phyloP scores from a whole-genome alignment of 306 rosid species.

The Cucurbita ficifolia region DNA sequence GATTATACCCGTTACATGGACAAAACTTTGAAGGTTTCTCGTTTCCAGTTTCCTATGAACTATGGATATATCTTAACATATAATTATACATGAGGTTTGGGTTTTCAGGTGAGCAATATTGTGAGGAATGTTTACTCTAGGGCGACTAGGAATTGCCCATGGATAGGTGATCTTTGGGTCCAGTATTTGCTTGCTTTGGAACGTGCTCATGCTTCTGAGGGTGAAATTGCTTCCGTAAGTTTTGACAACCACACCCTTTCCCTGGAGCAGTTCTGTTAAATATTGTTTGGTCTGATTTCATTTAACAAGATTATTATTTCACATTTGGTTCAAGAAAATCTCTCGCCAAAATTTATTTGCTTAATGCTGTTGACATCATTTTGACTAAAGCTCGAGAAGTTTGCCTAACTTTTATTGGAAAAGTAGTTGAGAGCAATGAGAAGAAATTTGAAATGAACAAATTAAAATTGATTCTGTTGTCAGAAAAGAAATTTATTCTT shows the following conservation, averaged over 20 bases:
- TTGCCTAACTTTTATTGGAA: not conserved
- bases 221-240: constrained; percentile 64
- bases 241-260: constrained; percentile 1
- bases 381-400: not conserved
- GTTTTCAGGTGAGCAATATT: constrained; percentile 50
- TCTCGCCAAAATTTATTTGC: not conserved
- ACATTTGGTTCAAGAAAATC: not conserved
- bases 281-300: constrained; percentile 9
- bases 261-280: constrained; percentile 5
- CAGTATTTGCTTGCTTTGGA: constrained; percentile 66
- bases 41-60: not conserved
- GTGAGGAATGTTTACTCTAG: constrained; percentile 55
- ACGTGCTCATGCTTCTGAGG: constrained; percentile 60
- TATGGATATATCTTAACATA: not conserved
- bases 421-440: not conserved
- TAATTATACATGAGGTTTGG: not conserved
- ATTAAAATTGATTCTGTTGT: not conserved
- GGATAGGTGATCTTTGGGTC: constrained; percentile 87
- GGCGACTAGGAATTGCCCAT: constrained; percentile 80
- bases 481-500: too few species aligned
- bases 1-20: constrained; percentile 73
- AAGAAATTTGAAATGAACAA: not conserved
- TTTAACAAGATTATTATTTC: not conserved
- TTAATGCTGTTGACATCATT: not conserved
- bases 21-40: constrained; percentile 70